Conservation (phyloP, 768 basidiomycete species). For the Sporobolomyces roseus region DNA sequence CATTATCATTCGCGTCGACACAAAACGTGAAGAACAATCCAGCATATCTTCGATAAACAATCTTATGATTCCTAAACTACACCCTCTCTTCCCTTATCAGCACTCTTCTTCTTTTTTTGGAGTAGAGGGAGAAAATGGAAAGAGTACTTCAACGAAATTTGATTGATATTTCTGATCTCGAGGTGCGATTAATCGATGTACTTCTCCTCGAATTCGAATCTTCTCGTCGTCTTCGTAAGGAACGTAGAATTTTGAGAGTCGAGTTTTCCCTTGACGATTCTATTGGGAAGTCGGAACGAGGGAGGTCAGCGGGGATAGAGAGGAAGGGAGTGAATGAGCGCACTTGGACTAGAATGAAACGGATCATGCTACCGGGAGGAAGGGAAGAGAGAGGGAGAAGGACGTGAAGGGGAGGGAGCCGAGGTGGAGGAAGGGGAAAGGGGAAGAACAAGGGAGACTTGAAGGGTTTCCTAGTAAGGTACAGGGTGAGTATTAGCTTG, state of each 20-base stretch:
- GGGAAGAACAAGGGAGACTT: too few relatives aligned
- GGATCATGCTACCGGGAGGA: slow-evolving; percentile 64
- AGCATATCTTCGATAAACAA: slow-evolving; percentile 93
- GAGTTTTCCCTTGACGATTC: slow-evolving; percentile 98
- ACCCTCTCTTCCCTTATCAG: background rate
- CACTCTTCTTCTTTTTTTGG: background rate
- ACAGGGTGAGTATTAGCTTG: too few relatives aligned
- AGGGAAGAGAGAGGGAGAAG: background rate
- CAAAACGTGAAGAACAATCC: slow-evolving; percentile 97
- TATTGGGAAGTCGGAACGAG: slow-evolving; percentile 46
- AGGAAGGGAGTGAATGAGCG: slow-evolving; percentile 35
- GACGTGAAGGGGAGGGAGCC: background rate
- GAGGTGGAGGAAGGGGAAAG: too few relatives aligned
- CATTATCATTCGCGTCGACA: slow-evolving; percentile 97
- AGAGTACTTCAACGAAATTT: slow-evolving; percentile 90
- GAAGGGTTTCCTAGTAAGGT: too few relatives aligned
- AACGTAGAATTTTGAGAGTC: slow-evolving; percentile 89
- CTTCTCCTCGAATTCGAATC: slow-evolving; percentile 88
- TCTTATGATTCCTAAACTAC: slow-evolving; percentile 95
- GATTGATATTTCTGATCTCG: slow-evolving; percentile 98
- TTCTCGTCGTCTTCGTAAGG: slow-evolving; percentile 99
- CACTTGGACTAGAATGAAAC: slow-evolving; percentile 95
- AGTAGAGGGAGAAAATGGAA: background rate
- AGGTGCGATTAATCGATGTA: slow-evolving; percentile 90
- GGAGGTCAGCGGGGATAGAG: background rate